Evolutionary conservation across 2,329 filamentous ascomycete species (phyloP).

Genomic region (Fusarium clavum): DNA sequence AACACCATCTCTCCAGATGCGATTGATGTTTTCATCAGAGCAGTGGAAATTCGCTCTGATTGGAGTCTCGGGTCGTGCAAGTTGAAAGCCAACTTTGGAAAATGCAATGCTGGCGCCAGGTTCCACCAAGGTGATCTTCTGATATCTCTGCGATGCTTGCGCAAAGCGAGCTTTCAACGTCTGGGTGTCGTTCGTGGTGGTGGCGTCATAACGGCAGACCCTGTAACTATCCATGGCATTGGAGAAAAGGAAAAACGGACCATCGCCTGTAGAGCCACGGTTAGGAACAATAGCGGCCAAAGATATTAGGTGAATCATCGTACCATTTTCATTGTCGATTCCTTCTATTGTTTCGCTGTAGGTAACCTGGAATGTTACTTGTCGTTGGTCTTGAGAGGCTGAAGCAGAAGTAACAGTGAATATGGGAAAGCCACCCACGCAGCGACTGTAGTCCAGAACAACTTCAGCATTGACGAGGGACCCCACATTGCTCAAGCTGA

Average conservation of each 20-base stretch:
- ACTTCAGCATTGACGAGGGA: not conserved
- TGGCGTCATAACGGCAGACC: not conserved
- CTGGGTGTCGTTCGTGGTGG: not conserved
- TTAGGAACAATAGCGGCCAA: too few relatives aligned
- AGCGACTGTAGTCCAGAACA: slow-evolving; percentile 4
- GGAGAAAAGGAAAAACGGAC: slow-evolving; percentile 10
- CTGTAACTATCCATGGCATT: slow-evolving; percentile 12
- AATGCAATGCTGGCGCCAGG: not conserved
- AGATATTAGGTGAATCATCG: too few relatives aligned
- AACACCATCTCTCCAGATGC: slow-evolving; percentile 4
- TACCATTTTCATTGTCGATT: not conserved
- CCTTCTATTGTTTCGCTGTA: slow-evolving; percentile 11
- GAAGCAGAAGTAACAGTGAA: not conserved
- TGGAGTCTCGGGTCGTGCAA: not conserved
- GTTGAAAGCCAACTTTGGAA: not conserved
- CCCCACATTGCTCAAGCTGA: not conserved
- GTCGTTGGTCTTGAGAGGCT: not conserved
- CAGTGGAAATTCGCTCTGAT: not conserved
- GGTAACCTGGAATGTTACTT: not conserved
- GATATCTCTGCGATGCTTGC: slow-evolving; percentile 11
- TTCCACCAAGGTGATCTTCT: not conserved
- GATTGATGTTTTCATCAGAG: slow-evolving; percentile 3
- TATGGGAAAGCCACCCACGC: slow-evolving; percentile 1
- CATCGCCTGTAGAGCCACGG: not conserved
- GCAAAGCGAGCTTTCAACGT: not conserved